phyloP scores from a whole-genome alignment of 2,329 filamentous ascomycete species.

The Chrysoporthe austroafricana region DNA sequence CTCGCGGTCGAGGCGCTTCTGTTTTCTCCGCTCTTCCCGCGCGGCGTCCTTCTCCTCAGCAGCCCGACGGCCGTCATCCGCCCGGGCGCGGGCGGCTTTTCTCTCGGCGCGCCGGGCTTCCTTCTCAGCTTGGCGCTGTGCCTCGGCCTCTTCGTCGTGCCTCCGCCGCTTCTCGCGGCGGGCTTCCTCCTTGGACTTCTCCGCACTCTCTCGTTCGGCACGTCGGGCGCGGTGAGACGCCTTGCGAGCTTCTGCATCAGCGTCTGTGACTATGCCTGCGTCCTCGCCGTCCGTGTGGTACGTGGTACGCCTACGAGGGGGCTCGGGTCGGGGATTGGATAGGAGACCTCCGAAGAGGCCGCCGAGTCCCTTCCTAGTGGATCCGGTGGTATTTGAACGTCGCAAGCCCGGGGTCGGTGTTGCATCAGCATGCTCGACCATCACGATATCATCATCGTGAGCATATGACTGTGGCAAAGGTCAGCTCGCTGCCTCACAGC shows the following conservation, averaged over 20 bases:
- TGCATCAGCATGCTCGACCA: constrained; percentile 55
- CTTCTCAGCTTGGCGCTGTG: constrained; percentile 59
- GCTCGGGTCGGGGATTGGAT: constrained; percentile 50
- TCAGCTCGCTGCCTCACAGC: constrained; percentile 38
- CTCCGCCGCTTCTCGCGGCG: constrained; percentile 58
- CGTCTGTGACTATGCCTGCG: constrained; percentile 54
- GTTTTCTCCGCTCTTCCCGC: constrained; percentile 43
- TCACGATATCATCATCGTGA: constrained; percentile 65
- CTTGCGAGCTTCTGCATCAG: constrained; percentile 64
- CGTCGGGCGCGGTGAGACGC: constrained; percentile 65
- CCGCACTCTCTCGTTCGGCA: constrained; percentile 50
- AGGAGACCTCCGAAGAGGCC: constrained; percentile 65
- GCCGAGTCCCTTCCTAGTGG: constrained; percentile 59
- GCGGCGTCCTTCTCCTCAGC: constrained; percentile 44
- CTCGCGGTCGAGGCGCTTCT: constrained; percentile 40
- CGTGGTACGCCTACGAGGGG: constrained; percentile 55
- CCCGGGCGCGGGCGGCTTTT: constrained; percentile 51
- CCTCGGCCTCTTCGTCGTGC: constrained; percentile 61
- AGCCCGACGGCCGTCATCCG: constrained; percentile 54
- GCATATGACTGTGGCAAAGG: constrained; percentile 62
- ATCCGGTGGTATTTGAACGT: constrained; percentile 62
- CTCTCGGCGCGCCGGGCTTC: constrained; percentile 61
- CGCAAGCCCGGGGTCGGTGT: constrained; percentile 56
- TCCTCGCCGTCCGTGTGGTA: constrained; percentile 59
- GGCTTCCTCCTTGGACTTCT: constrained; percentile 58